Base-by-base conservation (phyloP, 805 yeast genomes). In the Yamadazyma scolyti region DNA sequence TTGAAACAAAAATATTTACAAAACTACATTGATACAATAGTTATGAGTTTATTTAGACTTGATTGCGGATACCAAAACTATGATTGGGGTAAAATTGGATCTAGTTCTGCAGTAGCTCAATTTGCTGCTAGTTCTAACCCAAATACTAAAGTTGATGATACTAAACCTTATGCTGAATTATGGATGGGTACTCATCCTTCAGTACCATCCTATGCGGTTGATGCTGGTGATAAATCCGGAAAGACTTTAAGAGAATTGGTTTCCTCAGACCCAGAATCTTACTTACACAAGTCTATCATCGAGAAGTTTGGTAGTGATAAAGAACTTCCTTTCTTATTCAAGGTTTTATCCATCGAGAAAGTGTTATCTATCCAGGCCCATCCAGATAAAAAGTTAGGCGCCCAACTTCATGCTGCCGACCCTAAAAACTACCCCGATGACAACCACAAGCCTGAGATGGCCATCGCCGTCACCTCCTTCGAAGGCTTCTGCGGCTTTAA, bases 391-490 rank as follows among this genome's bases (percentile, higher is more conserved):
- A 56, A 69, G 9, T 69, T 93, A 36, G 98, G 83, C 22, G 77
- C 72, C 27, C 75, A 76, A 42, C 71, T 93, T 48, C 95, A 83
- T 52, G 72, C 73, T 11, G 61, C 69, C 17, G 97, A 93, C 63
- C 97, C 98, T 34, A 77, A 79, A 50, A 84, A 93, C 64, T 93
- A 93, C 58, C 97, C 97, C 3, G 98, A 93, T 64, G 95, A 82
- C 57, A 93, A 93, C 68, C 98, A 93, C 65, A 93, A 93, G 68
- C 98, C 98, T n/a, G 98, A 93, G 61, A 93, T 93, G 98, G 97
- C 98, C 30, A 77, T 93, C 52, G 98, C 98, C 6, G 79, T 93
- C 32, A 89, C 97, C 14, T 85, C 77, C 39, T 93, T 93, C 50
- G 97, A 93, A 67, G 97, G 97, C 0, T 90, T 93, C 64, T 93